Evolutionary conservation across 2,329 filamentous ascomycete genomes (phyloP).

Genomic region (Calonectria ilicicola): DNA sequence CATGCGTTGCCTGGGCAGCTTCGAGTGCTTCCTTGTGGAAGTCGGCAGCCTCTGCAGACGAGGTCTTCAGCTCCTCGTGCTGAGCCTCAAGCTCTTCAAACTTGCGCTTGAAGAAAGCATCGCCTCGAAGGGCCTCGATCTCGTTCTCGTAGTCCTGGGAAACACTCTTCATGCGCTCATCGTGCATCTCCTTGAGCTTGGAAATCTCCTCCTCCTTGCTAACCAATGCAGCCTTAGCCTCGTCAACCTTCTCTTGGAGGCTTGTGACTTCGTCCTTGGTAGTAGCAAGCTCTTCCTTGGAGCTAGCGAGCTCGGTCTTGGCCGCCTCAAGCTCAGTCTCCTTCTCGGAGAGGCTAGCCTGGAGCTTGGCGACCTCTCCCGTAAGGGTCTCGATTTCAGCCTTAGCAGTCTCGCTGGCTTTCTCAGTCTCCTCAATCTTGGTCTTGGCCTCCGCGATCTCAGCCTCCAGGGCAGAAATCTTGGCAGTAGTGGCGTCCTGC

Average conservation of each 20-base stretch:
- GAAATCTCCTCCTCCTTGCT: slow-evolving; percentile 63
- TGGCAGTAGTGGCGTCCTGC: slow-evolving; percentile 56
- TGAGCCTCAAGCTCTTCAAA: slow-evolving; percentile 70
- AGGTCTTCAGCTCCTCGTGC: slow-evolving; percentile 62
- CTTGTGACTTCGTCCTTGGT: slow-evolving; percentile 60
- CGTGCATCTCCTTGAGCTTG: slow-evolving; percentile 67
- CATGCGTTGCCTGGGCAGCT: slow-evolving; percentile 57
- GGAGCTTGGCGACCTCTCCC: slow-evolving; percentile 52
- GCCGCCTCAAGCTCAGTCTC: slow-evolving; percentile 61
- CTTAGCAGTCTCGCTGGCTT: slow-evolving; percentile 57
- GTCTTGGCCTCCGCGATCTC: slow-evolving; percentile 64
- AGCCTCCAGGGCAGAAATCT: slow-evolving; percentile 63
- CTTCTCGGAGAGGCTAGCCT: slow-evolving; percentile 54
- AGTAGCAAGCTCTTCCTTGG: slow-evolving; percentile 59
- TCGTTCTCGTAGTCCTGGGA: slow-evolving; percentile 74
- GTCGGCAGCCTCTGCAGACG: slow-evolving; percentile 51
- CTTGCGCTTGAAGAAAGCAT: slow-evolving; percentile 74
- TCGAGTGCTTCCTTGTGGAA: slow-evolving; percentile 57
- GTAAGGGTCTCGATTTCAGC: slow-evolving; percentile 58
- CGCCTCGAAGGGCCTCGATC: slow-evolving; percentile 72
- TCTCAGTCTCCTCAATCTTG: slow-evolving; percentile 60
- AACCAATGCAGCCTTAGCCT: slow-evolving; percentile 58
- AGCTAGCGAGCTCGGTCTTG: slow-evolving; percentile 53
- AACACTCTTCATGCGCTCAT: slow-evolving; percentile 68
- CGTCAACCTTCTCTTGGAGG: slow-evolving; percentile 62